These are phyloP conservation scores for Alternaria alternata DNA, from an alignment of 2,329 filamentous ascomycete species.

Conservation along the genomic window DNA sequence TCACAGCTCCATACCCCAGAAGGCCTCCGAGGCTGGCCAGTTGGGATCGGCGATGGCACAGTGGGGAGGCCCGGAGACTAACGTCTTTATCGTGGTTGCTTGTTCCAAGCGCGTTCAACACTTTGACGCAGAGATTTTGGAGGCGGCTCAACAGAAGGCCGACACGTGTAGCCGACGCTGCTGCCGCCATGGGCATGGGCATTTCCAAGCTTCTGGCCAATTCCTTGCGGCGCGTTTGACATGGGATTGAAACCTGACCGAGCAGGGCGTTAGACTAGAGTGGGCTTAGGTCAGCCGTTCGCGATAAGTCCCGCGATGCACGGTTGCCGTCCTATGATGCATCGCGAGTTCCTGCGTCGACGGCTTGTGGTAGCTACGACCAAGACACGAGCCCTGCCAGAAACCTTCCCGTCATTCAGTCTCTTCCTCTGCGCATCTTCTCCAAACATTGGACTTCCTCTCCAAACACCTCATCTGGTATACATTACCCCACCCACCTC, in stretches of 20 bases:
- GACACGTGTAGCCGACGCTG: constrained; percentile 5
- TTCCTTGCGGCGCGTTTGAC: constrained; percentile 19
- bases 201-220: constrained; percentile 13
- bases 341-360: constrained; percentile 45
- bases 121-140: constrained; percentile 21
- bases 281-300: constrained; percentile 16
- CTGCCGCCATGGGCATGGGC: not conserved
- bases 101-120: constrained; percentile 40
- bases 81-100: constrained; percentile 24
- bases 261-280: constrained; percentile 20
- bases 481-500: constrained; percentile 10
- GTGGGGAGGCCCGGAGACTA: constrained; percentile 18
- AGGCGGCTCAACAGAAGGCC: constrained; percentile 8
- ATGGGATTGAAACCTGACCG: constrained; percentile 24
- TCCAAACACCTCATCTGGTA: constrained; percentile 8
- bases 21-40: constrained; percentile 15
- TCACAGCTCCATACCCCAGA: constrained; percentile 19
- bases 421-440: constrained; percentile 16
- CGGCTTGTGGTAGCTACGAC: constrained; percentile 33
- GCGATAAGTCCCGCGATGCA: constrained; percentile 39
- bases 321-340: constrained; percentile 34
- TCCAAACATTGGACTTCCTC: constrained; percentile 16
- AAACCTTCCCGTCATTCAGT: constrained; percentile 18
- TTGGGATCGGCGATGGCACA: constrained; percentile 23
- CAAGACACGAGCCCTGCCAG: constrained; percentile 29